These are phyloP conservation scores for Cymbopogon citratus DNA, from an alignment of 176 grass and related monocot genomes.

Conservation along the genomic window DNA sequence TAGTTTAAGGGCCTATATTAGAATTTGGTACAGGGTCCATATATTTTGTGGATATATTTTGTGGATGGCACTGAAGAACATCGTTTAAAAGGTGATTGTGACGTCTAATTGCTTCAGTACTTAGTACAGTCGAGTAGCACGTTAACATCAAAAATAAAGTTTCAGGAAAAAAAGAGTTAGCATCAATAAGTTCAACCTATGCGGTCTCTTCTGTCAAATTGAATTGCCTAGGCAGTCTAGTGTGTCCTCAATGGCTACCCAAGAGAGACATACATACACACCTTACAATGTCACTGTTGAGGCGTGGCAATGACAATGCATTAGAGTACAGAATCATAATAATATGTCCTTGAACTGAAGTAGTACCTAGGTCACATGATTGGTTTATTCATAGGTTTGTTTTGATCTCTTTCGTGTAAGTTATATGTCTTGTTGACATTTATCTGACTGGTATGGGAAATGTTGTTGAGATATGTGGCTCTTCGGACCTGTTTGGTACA, in stretches of 20 bases:
- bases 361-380: not conserved
- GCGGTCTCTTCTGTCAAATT: not conserved
- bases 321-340: constrained; percentile 2
- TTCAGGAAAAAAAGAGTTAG: not conserved
- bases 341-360: not conserved
- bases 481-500: not conserved
- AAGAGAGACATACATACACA: not conserved
- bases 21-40: not conserved
- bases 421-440: not conserved
- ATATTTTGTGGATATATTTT: not conserved
- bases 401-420: not conserved
- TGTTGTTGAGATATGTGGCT: not conserved
- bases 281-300: not conserved
- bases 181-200: constrained; percentile 10
- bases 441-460: not conserved
- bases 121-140: constrained; percentile 3
- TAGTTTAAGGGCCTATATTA: not conserved
- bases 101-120: not conserved
- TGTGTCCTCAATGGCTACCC: constrained; percentile 10
- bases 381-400: constrained; percentile 1
- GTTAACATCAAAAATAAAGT: constrained; percentile 12
- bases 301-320: not conserved
- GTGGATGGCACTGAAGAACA: not conserved
- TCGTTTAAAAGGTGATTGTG: constrained; percentile 17
- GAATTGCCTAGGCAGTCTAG: not conserved